Evolutionary conservation across 805 yeast genomes (phyloP), one percentile per base, ranked within the genome.

Genomic region (Metschnikowia lunata): DNA sequence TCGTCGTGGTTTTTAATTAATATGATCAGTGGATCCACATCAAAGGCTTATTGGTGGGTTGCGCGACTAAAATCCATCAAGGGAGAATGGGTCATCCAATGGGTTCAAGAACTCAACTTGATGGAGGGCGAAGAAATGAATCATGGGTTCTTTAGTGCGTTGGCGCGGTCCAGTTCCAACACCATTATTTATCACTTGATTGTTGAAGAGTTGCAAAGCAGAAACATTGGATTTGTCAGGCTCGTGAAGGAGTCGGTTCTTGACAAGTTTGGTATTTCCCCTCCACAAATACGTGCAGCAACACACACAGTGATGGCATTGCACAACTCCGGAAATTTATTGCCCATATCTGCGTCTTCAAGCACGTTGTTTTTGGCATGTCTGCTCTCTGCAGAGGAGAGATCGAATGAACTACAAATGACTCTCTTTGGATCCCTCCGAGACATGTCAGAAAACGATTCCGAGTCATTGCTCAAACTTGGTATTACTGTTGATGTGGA

Each of bases 51-150:
- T 43, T 75, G 81, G 78, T 78, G 77, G 78, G 79, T 78, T 15
- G 71, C 80, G 7, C 62, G 77, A 36, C 69, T 78, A 39, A 70
- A 66, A 49, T 69, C 78, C 3, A 59, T 70, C 11, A 65, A 71
- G 40, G 82, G 82, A 6, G 78, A 73, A 42, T 79, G 84, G 83
- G 64, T 67, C 26, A 59, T 79, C n/a, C 72, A 71, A 41, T 78
- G 82, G 82, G 63, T 67, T 13, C 73, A 71, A 39, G 57, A 62
- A 12, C 47, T 69, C 13, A 43, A 49, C 26, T 46, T 53, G 34
- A 49, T 48, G 26, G 49, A 34, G 8, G 36, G 39, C 11, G 53
- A 49, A 11, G 51, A 44, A 15, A 48, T 60, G 15, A 57, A 59
- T 42, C 69, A 66, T 48, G 54, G 55, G 13, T 69, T 69, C 47